These are phyloP conservation scores for Penicillium malachiteum DNA, from an alignment of 495 filamentous ascomycete genomes.

Conservation along the genomic window DNA sequence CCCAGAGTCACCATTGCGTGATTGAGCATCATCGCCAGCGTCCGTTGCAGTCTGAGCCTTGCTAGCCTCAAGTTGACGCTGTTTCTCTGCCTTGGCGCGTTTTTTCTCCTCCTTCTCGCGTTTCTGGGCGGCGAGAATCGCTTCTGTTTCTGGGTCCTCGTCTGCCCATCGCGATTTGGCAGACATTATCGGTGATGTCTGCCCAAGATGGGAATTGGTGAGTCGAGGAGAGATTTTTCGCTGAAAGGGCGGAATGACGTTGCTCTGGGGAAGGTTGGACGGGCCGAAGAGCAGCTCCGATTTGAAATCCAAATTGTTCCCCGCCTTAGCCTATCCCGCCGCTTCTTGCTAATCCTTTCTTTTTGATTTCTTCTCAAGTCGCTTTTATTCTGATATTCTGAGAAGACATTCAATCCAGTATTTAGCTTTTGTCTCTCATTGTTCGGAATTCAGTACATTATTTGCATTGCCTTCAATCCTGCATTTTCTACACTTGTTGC, in stretches of 20 bases:
- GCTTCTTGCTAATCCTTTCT: slow-evolving; percentile 2
- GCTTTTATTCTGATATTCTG: not conserved
- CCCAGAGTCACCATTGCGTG: slow-evolving; percentile 23
- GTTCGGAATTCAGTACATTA: not conserved
- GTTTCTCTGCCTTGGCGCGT: slow-evolving; percentile 79
- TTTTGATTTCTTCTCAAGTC: not conserved
- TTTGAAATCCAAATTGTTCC: slow-evolving; percentile 42
- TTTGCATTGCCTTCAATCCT: not conserved
- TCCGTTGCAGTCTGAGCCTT: slow-evolving; percentile 29
- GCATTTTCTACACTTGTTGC: not conserved
- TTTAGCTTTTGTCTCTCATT: not conserved
- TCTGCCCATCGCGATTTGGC: slow-evolving; percentile 85
- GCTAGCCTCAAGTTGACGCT: slow-evolving; percentile 62
- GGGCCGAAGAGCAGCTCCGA: slow-evolving; percentile 28
- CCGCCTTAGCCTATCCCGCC: slow-evolving; percentile 19
- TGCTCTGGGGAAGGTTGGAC: slow-evolving; percentile 18
- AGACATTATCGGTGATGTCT: slow-evolving; percentile 51
- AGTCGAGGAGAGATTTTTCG: slow-evolving; percentile 5
- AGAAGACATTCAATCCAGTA: too few relatives aligned
- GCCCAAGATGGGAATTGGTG: not conserved
- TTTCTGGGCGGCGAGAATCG: slow-evolving; percentile 68
- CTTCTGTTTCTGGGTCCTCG: slow-evolving; percentile 67
- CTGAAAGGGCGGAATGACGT: slow-evolving; percentile 32
- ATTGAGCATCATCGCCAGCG: slow-evolving; percentile 13
- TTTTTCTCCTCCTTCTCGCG: slow-evolving; percentile 89